Percentiles rank a stretch among this genome's conserved stretches.
Conservation (phyloP, 2,329 filamentous ascomycete genomes). For the Emergomyces africanus region DNA sequence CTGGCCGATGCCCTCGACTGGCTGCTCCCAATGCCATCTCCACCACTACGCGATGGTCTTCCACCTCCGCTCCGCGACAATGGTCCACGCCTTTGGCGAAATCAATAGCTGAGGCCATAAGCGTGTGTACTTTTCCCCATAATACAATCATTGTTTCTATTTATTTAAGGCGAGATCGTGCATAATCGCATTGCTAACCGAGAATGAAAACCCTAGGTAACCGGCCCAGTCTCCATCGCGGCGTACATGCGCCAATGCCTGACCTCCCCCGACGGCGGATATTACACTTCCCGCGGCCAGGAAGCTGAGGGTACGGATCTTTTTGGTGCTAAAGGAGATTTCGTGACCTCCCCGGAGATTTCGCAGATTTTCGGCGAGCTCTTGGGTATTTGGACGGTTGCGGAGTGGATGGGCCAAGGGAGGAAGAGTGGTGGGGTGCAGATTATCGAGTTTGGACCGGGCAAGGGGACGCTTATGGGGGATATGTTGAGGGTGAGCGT, state of each 20-base stretch:
- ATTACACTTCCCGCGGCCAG: constrained; percentile 69
- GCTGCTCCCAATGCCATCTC: constrained; percentile 9
- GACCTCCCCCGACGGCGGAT: constrained; percentile 78
- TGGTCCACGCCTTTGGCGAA: constrained; percentile 93
- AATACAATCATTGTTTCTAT: not conserved
- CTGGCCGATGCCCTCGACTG: constrained; percentile 8
- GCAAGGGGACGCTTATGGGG: constrained; percentile 91
- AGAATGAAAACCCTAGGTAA: constrained; percentile 41
- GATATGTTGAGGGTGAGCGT: constrained; percentile 75
- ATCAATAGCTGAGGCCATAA: constrained; percentile 73
- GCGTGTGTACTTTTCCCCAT: constrained; percentile 41
- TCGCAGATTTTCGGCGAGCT: constrained; percentile 95
- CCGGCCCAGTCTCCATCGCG: constrained; percentile 81
- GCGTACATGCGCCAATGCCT: constrained; percentile 98
- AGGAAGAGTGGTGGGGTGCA: constrained; percentile 61
- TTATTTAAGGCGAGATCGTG: not conserved
- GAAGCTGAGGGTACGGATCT: constrained; percentile 54
- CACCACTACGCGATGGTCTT: constrained; percentile 18
- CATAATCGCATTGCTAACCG: not conserved
- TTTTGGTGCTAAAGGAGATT: constrained; percentile 88
- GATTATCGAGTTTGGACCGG: constrained; percentile 87
- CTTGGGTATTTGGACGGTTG: constrained; percentile 84
- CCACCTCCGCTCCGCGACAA: constrained; percentile 35
- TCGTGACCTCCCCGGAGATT: constrained; percentile 94
- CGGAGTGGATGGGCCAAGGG: constrained; percentile 93